phyloP scores from a whole-genome alignment of 495 filamentous ascomycete genomes.

The Penicillium samsonianum region DNA sequence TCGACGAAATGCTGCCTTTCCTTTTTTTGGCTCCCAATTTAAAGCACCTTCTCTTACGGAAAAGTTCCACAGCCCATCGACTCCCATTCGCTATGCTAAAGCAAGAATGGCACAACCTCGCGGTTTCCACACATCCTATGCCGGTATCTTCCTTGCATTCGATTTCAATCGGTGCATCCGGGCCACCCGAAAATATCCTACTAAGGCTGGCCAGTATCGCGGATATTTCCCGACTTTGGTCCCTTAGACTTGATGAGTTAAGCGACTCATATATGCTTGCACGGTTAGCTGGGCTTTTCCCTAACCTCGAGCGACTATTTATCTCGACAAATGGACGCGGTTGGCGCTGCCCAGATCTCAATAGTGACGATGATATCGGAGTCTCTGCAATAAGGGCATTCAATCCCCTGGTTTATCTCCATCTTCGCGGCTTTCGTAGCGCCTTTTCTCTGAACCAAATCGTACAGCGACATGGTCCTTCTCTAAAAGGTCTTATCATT shows the following conservation, averaged over 20 bases:
- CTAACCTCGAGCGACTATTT: constrained; percentile 19
- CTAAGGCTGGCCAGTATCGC: background rate
- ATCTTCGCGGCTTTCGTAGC: constrained; percentile 1
- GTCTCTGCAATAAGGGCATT: constrained; percentile 14
- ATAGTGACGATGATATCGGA: constrained; percentile 2
- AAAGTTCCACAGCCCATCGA: background rate
- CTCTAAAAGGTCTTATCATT: constrained; percentile 18
- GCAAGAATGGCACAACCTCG: constrained; percentile 2
- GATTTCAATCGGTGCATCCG: background rate
- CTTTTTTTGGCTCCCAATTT: background rate
- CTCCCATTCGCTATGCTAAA: background rate
- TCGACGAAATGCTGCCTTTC: constrained; percentile 11
- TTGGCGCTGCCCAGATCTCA: background rate
- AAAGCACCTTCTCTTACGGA: constrained; percentile 4
- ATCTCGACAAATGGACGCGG: background rate
- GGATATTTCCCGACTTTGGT: constrained; percentile 13
- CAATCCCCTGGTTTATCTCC: constrained; percentile 14
- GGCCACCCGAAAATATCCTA: background rate
- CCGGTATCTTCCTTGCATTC: constrained; percentile 1
- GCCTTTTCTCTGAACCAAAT: constrained; percentile 7
- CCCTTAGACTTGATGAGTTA: background rate
- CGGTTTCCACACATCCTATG: background rate
- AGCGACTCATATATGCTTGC: background rate
- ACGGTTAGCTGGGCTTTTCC: constrained; percentile 6
- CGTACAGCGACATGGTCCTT: constrained; percentile 13